Conservation (phyloP, 345 rosid genomes). For the Arabis hirsuta region DNA sequence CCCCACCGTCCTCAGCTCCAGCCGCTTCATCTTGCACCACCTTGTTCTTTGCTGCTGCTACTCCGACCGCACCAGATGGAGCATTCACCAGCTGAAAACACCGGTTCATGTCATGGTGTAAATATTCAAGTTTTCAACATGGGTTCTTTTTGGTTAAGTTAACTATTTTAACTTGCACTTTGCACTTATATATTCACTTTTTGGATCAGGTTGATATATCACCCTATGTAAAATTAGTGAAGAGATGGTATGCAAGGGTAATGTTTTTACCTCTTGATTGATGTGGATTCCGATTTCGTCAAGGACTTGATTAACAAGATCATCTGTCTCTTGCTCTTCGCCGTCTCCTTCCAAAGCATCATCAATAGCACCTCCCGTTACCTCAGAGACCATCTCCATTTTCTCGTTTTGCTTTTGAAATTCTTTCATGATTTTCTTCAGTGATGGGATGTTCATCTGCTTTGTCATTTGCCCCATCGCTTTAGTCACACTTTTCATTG, state of each 20-base stretch:
- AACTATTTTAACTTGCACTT: background rate
- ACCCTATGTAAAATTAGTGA: background rate
- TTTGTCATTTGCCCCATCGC: constrained; percentile 84
- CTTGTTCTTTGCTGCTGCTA: too few species aligned
- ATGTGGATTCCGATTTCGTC: constrained; percentile 44
- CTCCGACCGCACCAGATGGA: too few species aligned
- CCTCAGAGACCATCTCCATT: constrained; percentile 78
- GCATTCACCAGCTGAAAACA: too few species aligned
- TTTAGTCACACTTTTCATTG: constrained; percentile 78
- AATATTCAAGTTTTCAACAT: too few species aligned
- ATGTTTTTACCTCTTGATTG: constrained; percentile 63
- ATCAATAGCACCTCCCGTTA: constrained; percentile 78
- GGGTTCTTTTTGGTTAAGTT: background rate
- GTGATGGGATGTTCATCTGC: constrained; percentile 75
- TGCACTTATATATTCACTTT: background rate
- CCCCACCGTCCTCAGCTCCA: too few species aligned
- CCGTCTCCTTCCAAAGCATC: constrained; percentile 81
- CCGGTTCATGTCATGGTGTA: too few species aligned
- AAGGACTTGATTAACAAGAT: constrained; percentile 29
- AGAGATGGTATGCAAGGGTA: background rate
- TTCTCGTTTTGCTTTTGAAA: constrained; percentile 79
- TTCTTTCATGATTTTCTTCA: constrained; percentile 77
- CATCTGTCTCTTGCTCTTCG: constrained; percentile 83
- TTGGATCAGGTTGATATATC: background rate
- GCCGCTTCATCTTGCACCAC: too few species aligned